Evolutionary conservation across 805 yeast species (phyloP).

Genomic region (Tetrapisispora taiwanensis): DNA sequence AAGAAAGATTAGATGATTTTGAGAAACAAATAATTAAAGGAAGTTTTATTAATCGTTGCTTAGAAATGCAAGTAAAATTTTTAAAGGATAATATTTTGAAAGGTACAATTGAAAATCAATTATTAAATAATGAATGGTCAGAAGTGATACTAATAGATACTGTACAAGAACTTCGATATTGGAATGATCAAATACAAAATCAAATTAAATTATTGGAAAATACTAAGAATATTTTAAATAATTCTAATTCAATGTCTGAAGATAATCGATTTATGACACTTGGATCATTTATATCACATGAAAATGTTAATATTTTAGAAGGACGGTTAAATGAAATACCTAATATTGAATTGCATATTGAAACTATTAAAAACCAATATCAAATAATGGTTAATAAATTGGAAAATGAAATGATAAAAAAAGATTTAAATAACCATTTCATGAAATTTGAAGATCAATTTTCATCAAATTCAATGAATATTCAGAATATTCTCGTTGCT

Average conservation of each 20-base stretch:
- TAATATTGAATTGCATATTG: constrained; percentile 20
- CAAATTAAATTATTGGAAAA: constrained; percentile 29
- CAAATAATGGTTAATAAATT: constrained; percentile 25
- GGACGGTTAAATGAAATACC: constrained; percentile 29
- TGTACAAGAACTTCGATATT: constrained; percentile 17
- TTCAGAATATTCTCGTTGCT: constrained; percentile 19
- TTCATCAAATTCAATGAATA: constrained; percentile 16
- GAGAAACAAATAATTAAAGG: constrained; percentile 7
- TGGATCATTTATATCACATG: constrained; percentile 41
- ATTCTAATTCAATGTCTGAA: neutral
- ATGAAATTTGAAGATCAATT: constrained; percentile 16
- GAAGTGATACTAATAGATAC: constrained; percentile 13
- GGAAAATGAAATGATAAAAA: constrained; percentile 15
- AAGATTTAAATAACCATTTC: constrained; percentile 15
- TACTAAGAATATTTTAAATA: constrained; percentile 28
- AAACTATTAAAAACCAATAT: constrained; percentile 24
- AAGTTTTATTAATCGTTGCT: constrained; percentile 36
- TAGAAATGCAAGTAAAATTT: constrained; percentile 38
- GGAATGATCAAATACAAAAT: constrained; percentile 28
- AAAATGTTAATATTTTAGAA: constrained; percentile 22
- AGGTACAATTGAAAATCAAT: constrained; percentile 25
- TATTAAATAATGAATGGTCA: constrained; percentile 19
- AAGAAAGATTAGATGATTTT: neutral
- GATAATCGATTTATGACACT: constrained; percentile 18
- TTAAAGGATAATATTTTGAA: constrained; percentile 26